These are phyloP conservation scores for Phanerodontia chrysosporium DNA, from an alignment of 768 basidiomycete species.

Conservation along the genomic window DNA sequence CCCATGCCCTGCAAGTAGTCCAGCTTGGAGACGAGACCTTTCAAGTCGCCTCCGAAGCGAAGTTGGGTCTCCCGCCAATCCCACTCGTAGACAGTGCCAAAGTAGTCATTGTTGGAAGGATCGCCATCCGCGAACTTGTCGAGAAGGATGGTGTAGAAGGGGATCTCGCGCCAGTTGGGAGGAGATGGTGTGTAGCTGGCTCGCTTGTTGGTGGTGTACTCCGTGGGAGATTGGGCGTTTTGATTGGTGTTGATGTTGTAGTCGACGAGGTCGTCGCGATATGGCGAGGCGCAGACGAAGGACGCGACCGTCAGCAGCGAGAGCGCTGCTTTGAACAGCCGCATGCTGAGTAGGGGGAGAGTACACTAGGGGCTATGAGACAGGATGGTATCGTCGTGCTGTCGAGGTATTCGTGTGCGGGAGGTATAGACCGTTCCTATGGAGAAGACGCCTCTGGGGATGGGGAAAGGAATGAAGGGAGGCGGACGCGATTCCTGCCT, in stretches of 20 bases:
- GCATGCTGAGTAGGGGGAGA: slow-evolving; percentile 32
- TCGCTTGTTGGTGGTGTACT: slow-evolving; percentile 61
- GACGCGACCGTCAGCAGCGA: slow-evolving; percentile 35
- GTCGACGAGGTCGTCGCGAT: slow-evolving; percentile 55
- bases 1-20: slow-evolving; percentile 94
- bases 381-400: background rate
- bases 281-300: slow-evolving; percentile 56
- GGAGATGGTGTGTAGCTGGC: slow-evolving; percentile 76
- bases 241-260: slow-evolving; percentile 82
- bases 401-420: background rate
- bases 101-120: slow-evolving; percentile 89
- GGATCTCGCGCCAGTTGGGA: slow-evolving; percentile 78
- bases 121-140: slow-evolving; percentile 96
- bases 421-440: background rate
- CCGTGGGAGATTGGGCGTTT: slow-evolving; percentile 57
- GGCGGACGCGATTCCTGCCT: background rate
- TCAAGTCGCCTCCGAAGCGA: slow-evolving; percentile 85
- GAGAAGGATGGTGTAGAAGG: slow-evolving; percentile 76
- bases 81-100: slow-evolving; percentile 71
- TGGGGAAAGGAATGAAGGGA: slow-evolving; percentile 4
- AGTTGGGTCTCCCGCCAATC: slow-evolving; percentile 89
- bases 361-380: background rate
- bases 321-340: slow-evolving; percentile 42
- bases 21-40: slow-evolving; percentile 66
- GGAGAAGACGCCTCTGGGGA: background rate